Evolutionary conservation across 129 eudicot genomes (phyloP).

Genomic region (Chrysanthemum makinoi): DNA sequence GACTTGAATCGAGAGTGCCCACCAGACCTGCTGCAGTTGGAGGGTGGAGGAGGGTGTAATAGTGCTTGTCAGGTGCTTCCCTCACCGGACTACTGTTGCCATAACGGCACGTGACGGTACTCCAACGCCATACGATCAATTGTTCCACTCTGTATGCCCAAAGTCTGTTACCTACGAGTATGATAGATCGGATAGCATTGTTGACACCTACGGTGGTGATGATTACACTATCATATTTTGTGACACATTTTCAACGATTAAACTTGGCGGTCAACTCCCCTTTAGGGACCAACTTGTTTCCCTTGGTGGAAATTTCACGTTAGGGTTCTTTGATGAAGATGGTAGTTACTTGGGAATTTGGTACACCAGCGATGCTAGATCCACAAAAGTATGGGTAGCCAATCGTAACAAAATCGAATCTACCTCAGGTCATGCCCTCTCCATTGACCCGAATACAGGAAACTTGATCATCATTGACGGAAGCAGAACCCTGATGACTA

Average conservation of each 20-base stretch:
- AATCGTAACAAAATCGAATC: slow-evolving; percentile 23
- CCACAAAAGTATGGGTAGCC: slow-evolving; percentile 33
- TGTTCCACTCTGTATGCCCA: slow-evolving; percentile 37
- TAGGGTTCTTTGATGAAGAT: slow-evolving; percentile 23
- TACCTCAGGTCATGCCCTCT: slow-evolving; percentile 5
- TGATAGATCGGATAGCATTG: slow-evolving; percentile 18
- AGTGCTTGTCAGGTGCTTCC: slow-evolving; percentile 31
- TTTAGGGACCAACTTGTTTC: slow-evolving; percentile 17
- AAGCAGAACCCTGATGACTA: slow-evolving; percentile 1
- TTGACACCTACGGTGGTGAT: slow-evolving; percentile 17
- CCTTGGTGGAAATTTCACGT: slow-evolving; percentile 15
- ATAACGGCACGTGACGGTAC: slow-evolving; percentile 15
- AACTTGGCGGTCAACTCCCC: slow-evolving; percentile 13
- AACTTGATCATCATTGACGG: slow-evolving; percentile 13
- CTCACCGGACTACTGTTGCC: slow-evolving; percentile 35
- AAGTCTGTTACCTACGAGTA: slow-evolving; percentile 22
- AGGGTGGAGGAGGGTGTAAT: slow-evolving; percentile 32
- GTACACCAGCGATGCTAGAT: slow-evolving; percentile 16
- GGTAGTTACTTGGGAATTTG: slow-evolving; percentile 34
- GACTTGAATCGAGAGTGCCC: slow-evolving; percentile 31
- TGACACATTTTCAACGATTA: slow-evolving; percentile 10
- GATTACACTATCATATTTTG: slow-evolving; percentile 36
- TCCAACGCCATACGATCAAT: slow-evolving; percentile 21
- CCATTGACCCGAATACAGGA: slow-evolving; percentile 19
- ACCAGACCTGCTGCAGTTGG: slow-evolving; percentile 8